Evolutionary conservation across 1,284 basidiomycete species (phyloP).

Genomic region (Thecaphora frezii): DNA sequence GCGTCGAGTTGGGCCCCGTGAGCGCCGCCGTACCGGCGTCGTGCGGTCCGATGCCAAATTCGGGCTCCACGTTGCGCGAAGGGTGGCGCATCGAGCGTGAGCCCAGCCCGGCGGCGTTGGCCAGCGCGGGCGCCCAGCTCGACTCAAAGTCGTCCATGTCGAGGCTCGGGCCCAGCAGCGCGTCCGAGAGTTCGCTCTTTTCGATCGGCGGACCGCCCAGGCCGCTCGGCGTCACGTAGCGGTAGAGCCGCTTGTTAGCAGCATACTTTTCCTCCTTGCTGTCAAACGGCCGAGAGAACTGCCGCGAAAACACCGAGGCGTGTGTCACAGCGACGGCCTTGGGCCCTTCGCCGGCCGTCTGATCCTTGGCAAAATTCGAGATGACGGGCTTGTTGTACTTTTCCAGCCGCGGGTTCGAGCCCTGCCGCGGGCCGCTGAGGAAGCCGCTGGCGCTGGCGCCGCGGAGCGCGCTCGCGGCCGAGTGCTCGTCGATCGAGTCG

Average conservation of each 20-base stretch:
- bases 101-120: conserved; percentile 45
- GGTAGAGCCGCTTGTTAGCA: conserved; percentile 18
- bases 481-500: conserved; percentile 38
- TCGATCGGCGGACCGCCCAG: conserved; percentile 55
- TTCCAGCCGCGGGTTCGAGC: conserved; percentile 27
- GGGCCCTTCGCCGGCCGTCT: conserved; percentile 16
- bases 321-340: conserved; percentile 30
- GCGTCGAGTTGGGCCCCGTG: conserved; percentile 54
- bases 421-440: conserved; percentile 4
- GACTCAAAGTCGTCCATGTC: conserved; percentile 52
- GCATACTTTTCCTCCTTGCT: conserved; percentile 14
- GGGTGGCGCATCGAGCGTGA: conserved; percentile 9
- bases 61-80: conserved; percentile 15
- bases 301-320: conserved; percentile 35
- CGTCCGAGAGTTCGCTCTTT: conserved; percentile 39
- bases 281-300: conserved; percentile 29
- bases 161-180: conserved; percentile 44
- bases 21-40: conserved; percentile 26
- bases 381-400: conserved; percentile 47
- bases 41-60: conserved; percentile 25
- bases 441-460: conserved; percentile 9
- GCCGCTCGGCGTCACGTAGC: conserved; percentile 54
- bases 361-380: conserved; percentile 42
- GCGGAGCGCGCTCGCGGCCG: conserved; percentile 8
- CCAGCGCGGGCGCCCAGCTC: conserved; percentile 46